A percentile compares a stretch with the other conserved stretches of the same genome.
These are phyloP conservation scores for Leptographium radiaticola DNA, from an alignment of 2,329 filamentous ascomycete species.

Conservation along the genomic window DNA sequence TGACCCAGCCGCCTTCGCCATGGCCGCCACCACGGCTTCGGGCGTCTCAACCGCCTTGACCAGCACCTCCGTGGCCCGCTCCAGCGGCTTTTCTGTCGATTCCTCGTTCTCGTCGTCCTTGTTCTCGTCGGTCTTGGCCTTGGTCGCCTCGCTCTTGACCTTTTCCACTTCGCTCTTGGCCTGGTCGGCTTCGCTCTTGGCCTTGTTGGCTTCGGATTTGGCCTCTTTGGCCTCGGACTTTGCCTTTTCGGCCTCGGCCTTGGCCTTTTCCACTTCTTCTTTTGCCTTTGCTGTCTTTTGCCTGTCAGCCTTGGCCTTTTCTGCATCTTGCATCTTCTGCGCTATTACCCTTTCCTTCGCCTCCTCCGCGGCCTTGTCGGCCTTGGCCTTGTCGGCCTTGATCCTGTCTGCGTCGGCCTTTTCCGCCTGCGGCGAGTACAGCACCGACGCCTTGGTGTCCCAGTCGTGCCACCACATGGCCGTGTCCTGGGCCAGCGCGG, in stretches of 20 bases:
- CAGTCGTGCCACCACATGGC: slow-evolving; percentile 13
- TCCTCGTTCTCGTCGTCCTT: background rate
- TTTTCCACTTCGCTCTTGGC: background rate
- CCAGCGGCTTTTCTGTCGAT: background rate
- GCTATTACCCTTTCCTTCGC: background rate
- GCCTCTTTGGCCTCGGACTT: slow-evolving; percentile 4
- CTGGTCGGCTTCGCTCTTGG: background rate
- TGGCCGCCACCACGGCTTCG: too few species aligned
- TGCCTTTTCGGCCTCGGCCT: slow-evolving; percentile 6
- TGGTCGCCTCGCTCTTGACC: background rate
- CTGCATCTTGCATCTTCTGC: background rate
- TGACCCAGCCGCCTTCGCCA: too few species aligned
- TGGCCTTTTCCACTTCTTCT: slow-evolving; percentile 6
- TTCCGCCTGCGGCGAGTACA: background rate
- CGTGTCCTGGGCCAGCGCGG: slow-evolving; percentile 8
- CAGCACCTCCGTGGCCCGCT: background rate
- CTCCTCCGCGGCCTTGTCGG: background rate
- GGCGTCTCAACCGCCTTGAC: background rate
- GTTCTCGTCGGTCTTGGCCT: background rate
- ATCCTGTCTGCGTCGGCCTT: background rate
- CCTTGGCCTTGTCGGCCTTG: background rate
- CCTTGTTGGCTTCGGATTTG: slow-evolving; percentile 4
- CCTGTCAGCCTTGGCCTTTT: background rate
- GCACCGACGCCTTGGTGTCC: slow-evolving; percentile 1
- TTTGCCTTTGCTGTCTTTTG: background rate